phyloP scores from a whole-genome alignment of 306 rosid species.

The Fragaria iinumae region DNA sequence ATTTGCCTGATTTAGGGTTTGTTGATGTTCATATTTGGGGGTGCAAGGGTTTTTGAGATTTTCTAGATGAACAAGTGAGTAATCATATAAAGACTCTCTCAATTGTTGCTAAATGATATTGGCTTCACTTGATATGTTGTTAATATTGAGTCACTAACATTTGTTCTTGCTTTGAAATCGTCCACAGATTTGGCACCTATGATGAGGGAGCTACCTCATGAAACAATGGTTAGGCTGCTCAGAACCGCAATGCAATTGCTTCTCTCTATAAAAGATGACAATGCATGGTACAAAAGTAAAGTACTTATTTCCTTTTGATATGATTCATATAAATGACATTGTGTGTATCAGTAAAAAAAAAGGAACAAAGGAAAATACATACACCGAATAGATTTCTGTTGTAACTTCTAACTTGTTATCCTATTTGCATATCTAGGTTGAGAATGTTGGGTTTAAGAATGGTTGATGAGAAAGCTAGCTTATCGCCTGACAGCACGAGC shows the following conservation, averaged over 20 bases:
- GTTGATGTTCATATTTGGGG: too few species aligned
- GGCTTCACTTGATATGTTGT: too few species aligned
- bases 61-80: too few species aligned
- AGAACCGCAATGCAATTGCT: slow-evolving; percentile 11
- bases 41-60: too few species aligned
- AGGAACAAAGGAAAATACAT: not conserved
- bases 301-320: not conserved
- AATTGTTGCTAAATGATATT: too few species aligned
- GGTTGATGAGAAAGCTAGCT: slow-evolving; percentile 1
- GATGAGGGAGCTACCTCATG: slow-evolving; percentile 7
- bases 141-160: too few species aligned
- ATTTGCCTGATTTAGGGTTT: too few species aligned
- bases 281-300: not conserved
- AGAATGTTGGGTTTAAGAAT: not conserved
- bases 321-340: not conserved
- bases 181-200: slow-evolving; percentile 1
- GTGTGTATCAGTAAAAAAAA: not conserved
- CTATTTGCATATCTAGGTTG: not conserved
- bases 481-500: not conserved
- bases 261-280: slow-evolving; percentile 8
- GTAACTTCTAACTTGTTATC: not conserved
- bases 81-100: too few species aligned
- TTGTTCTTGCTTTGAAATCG: too few species aligned
- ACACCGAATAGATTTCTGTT: not conserved
- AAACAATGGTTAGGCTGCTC: slow-evolving; percentile 8